Evolutionary conservation across 116 monocot genomes (phyloP).

Genomic region (Phalaenopsis hybrid): DNA sequence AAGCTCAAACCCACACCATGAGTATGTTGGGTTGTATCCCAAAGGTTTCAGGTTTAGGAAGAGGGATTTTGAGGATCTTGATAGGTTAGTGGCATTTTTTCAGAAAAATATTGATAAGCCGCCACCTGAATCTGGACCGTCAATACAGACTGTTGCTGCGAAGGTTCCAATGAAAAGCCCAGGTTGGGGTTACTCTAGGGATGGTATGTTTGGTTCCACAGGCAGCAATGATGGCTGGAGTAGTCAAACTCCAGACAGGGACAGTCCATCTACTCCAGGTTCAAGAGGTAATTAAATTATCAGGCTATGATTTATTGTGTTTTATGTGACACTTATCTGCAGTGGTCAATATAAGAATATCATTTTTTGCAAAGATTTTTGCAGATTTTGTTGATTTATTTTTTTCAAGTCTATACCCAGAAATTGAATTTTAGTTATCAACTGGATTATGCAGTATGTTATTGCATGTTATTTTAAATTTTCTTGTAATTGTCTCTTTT

Average conservation of each 20-base stretch:
- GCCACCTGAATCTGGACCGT: slow-evolving; percentile 35
- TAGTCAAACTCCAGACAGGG: slow-evolving; percentile 40
- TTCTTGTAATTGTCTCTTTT: neutral
- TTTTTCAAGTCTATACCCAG: neutral
- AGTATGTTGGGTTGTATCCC: slow-evolving; percentile 88
- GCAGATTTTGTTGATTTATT: neutral
- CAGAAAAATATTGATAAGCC: slow-evolving; percentile 76
- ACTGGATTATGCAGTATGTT: neutral
- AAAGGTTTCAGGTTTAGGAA: slow-evolving; percentile 86
- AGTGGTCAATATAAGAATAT: neutral
- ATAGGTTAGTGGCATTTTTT: slow-evolving; percentile 71
- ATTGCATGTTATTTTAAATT: neutral
- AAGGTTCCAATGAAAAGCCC: slow-evolving; percentile 82
- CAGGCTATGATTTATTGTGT: neutral
- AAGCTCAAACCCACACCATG: slow-evolving; percentile 78
- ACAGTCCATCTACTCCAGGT: slow-evolving; percentile 37
- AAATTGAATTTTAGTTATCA: neutral
- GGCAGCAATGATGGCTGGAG: slow-evolving; percentile 40
- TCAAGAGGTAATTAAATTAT: slow-evolving; percentile 40
- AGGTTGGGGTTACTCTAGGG: slow-evolving; percentile 27
- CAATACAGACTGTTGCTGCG: slow-evolving; percentile 60
- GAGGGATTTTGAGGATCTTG: slow-evolving; percentile 72
- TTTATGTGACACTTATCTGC: neutral
- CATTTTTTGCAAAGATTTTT: neutral
- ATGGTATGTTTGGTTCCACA: slow-evolving; percentile 19